These are phyloP conservation scores for Rhizoclosmatium globosum DNA, from an alignment of 192 early-diverging fungal genomes.

Conservation along the genomic window DNA sequence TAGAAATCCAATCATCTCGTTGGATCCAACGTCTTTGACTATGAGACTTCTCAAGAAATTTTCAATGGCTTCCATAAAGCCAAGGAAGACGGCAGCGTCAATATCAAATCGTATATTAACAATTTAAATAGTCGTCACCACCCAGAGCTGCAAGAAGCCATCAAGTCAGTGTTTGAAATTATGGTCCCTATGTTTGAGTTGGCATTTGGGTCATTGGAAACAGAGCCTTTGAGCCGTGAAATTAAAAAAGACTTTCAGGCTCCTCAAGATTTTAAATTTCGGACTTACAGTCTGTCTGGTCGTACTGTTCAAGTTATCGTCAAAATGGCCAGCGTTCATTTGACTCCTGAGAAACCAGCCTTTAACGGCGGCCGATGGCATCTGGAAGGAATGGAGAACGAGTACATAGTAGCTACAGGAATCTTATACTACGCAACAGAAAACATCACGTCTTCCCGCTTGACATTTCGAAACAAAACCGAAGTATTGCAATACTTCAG, in stretches of 20 bases:
- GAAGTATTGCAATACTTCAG: conserved; percentile 36
- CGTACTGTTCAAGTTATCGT: conserved; percentile 67
- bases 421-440: conserved; percentile 76
- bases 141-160: conserved; percentile 57
- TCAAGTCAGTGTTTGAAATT: conserved; percentile 57
- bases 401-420: conserved; percentile 76
- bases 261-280: neutral
- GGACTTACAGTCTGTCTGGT: conserved; percentile 33
- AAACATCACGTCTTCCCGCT: conserved; percentile 71
- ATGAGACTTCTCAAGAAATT: conserved; percentile 36
- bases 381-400: conserved; percentile 74
- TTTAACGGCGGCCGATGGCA: conserved; percentile 73
- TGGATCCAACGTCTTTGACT: neutral
- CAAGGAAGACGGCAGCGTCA: conserved; percentile 50
- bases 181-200: conserved; percentile 74
- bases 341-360: conserved; percentile 69
- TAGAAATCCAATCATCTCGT: conserved; percentile 2
- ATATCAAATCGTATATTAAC: conserved; percentile 75
- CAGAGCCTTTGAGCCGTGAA: neutral
- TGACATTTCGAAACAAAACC: conserved; percentile 59
- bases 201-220: conserved; percentile 9
- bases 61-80: conserved; percentile 73
- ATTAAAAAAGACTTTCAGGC: too few relatives aligned
- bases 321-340: conserved; percentile 72
- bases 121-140: conserved; percentile 66